Evolutionary conservation across 352 stramenopile species (phyloP), one percentile per base, ranked within the genome.

Genomic region (Globisporangium barbulae): DNA sequence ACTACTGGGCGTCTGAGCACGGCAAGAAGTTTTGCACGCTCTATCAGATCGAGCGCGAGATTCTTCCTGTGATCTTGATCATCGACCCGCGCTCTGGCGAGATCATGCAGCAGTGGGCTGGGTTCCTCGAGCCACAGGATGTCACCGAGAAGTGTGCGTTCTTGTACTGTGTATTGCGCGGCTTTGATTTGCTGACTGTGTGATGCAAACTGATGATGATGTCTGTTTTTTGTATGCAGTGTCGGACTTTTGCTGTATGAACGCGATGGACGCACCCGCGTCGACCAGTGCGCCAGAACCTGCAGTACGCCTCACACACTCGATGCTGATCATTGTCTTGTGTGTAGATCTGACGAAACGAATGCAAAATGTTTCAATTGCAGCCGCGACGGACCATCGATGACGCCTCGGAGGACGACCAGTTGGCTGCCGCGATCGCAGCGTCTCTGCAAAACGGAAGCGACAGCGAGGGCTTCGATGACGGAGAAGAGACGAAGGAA

Each of bases 1-100:
- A 82, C 53, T 91, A 91, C 53, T 90, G 77, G 79, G 78, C 74
- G 8, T 89, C 81, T 5, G 86, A 95, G 44, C 74, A 91, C 44
- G 84, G 86, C 61, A 92, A 91, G 63, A 91, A 91, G 55, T 93
- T 93, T 61, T 92, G 82, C 68, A 80, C 70, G 44, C 65, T 95
- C 47, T 95, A 95, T 65, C 84, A 92, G 65, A 77, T 95, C 31
- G 83, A 91, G 21, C 71, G 75, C 22, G 76, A 83, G 13, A 76
- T 69, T 61, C 69, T 96, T 10, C 88, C 88, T 10, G 65, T 86
- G n/a, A 77, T 93, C 45, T 70, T 76, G 31, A 88, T 94, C 54
- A 81, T 96, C 50, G 78, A 96, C 55, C 88, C 88, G 15, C 80
- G 82, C 53, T 91, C 80, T 57, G 83, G 82, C 64, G 69, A 90